These are phyloP conservation scores for Neonectria ditissima DNA, from an alignment of 2,329 filamentous ascomycete genomes.

Conservation along the genomic window DNA sequence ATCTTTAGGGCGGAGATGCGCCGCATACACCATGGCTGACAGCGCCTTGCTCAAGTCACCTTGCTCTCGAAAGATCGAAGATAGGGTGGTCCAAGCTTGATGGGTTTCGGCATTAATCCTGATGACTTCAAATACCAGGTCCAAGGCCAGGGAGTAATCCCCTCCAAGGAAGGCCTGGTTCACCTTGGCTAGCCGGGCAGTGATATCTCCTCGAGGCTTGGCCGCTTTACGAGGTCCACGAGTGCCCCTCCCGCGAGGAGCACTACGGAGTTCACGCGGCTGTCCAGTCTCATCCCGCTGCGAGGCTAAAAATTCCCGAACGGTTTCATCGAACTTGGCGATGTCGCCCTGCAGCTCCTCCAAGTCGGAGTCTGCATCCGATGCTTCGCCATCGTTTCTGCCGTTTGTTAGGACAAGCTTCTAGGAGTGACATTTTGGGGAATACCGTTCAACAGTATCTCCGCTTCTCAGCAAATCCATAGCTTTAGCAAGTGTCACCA, in stretches of 20 bases:
- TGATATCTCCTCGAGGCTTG: constrained; percentile 79
- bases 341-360: constrained; percentile 59
- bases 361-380: constrained; percentile 59
- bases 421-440: background rate
- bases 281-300: constrained; percentile 48
- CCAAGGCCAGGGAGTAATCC: constrained; percentile 70
- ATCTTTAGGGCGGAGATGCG: constrained; percentile 72
- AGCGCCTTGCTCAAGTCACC: constrained; percentile 68
- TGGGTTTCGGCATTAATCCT: constrained; percentile 76
- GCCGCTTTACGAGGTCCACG: constrained; percentile 69
- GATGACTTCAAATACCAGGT: constrained; percentile 71
- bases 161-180: constrained; percentile 74
- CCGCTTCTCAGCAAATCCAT: constrained; percentile 13
- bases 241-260: constrained; percentile 46
- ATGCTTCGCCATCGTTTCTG: constrained; percentile 45
- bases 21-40: constrained; percentile 70
- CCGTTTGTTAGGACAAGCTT: constrained; percentile 15
- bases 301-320: constrained; percentile 54
- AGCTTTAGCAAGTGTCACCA: background rate
- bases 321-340: constrained; percentile 56
- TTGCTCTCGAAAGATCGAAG: constrained; percentile 71
- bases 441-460: constrained; percentile 5
- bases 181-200: constrained; percentile 73
- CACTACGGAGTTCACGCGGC: constrained; percentile 35
- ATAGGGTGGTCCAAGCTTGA: constrained; percentile 72